Conservation (phyloP, 352 stramenopile species). For the Phytophthora pistaciae region DNA sequence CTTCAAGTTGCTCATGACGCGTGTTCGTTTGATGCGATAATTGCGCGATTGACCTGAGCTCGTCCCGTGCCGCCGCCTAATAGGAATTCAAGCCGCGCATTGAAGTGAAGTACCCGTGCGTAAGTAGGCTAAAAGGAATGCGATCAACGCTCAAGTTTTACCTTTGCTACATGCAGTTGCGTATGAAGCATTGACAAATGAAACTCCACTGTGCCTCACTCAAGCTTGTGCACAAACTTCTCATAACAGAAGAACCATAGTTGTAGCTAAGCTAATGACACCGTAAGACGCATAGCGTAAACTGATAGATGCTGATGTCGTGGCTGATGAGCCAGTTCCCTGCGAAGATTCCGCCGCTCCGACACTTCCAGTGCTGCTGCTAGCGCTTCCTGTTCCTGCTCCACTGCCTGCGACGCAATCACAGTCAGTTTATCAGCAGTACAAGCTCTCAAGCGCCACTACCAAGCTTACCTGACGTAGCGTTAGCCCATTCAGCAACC, state of each 20-base stretch:
- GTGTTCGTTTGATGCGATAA: slow-evolving; percentile 19
- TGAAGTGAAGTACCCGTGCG: too few species aligned
- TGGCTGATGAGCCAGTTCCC: slow-evolving; percentile 18
- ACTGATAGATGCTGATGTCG: slow-evolving; percentile 7
- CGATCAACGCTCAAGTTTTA: too few species aligned
- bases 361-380: slow-evolving; percentile 12
- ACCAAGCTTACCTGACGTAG: slow-evolving; percentile 31
- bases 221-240: background rate
- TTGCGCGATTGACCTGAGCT: background rate
- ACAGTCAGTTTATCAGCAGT: slow-evolving; percentile 1
- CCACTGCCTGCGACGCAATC: slow-evolving; percentile 12
- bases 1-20: slow-evolving; percentile 20
- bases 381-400: slow-evolving; percentile 12
- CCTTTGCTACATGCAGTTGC: background rate
- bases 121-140: too few species aligned
- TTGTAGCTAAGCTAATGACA: slow-evolving; percentile 5
- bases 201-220: background rate
- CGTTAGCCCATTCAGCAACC: slow-evolving; percentile 32
- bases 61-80: too few species aligned
- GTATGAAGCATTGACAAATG: background rate
- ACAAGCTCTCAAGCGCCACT: background rate
- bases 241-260: slow-evolving; percentile 5
- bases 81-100: too few species aligned
- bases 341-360: slow-evolving; percentile 6
- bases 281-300: slow-evolving; percentile 3